These are phyloP conservation scores for Botrytis aclada DNA, from an alignment of 2,329 filamentous ascomycete genomes.

Conservation along the genomic window DNA sequence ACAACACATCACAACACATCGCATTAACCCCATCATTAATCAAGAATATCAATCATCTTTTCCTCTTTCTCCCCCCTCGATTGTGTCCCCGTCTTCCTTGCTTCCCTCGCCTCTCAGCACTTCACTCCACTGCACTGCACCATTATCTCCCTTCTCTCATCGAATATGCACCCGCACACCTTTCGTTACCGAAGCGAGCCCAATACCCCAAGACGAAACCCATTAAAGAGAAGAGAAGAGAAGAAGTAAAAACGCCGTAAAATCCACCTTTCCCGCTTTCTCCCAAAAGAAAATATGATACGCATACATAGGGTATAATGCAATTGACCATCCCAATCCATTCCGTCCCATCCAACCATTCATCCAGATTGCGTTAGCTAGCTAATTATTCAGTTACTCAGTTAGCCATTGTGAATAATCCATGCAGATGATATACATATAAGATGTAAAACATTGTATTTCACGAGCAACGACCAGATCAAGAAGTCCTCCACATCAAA, in stretches of 20 bases:
- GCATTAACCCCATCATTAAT: background rate
- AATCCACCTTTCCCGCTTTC: background rate
- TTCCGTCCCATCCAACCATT: background rate
- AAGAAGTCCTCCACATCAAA: background rate
- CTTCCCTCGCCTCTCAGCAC: no score
- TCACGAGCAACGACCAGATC: background rate
- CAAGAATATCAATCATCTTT: background rate
- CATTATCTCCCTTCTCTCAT: background rate
- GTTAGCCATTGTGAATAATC: background rate
- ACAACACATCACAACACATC: no score
- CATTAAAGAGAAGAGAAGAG: background rate
- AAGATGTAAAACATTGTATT: background rate
- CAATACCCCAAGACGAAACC: background rate
- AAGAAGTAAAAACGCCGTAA: background rate
- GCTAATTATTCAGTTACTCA: background rate
- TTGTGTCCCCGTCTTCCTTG: no score
- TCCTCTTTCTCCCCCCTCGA: background rate
- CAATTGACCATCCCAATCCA: background rate
- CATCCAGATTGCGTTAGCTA: background rate
- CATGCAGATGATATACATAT: background rate
- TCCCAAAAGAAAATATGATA: background rate
- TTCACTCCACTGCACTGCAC: background rate
- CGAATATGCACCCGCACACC: background rate
- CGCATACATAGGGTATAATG: conserved; percentile 9
- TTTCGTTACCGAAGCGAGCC: background rate